phyloP scores from a whole-genome alignment of 2,329 filamentous ascomycete genomes.

The Aspergillus viridinutans region DNA sequence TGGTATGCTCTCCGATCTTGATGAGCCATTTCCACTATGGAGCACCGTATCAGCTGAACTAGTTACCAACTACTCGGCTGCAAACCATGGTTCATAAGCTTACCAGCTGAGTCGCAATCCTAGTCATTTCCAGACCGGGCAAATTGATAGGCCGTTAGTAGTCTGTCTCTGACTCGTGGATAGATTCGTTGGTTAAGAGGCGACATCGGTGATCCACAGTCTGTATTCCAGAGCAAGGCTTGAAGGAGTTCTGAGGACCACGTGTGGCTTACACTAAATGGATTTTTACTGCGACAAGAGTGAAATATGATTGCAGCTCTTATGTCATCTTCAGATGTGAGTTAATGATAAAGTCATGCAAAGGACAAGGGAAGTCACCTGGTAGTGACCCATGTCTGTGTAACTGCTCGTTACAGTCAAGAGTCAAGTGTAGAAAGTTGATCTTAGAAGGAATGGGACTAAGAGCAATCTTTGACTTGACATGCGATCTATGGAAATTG shows the following conservation, averaged over 20 bases:
- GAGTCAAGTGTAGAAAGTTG: not conserved
- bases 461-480: not conserved
- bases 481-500: not conserved
- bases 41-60: not conserved
- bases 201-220: not conserved
- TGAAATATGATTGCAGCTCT: not conserved
- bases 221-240: not conserved
- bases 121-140: not conserved
- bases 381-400: not conserved
- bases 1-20: not conserved
- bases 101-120: not conserved
- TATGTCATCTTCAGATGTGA: not conserved
- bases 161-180: not conserved
- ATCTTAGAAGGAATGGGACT: not conserved
- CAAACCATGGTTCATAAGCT: not conserved
- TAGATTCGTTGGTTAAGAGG: not conserved
- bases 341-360: not conserved
- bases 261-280: too few relatives aligned
- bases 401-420: not conserved
- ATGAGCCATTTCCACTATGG: not conserved
- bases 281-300: too few relatives aligned
- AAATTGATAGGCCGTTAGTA: not conserved
- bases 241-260: not conserved
- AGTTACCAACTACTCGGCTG: not conserved
- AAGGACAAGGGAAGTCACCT: not conserved